phyloP scores from a whole-genome alignment of 345 rosid genomes.

The Atalantia buxifolia region DNA sequence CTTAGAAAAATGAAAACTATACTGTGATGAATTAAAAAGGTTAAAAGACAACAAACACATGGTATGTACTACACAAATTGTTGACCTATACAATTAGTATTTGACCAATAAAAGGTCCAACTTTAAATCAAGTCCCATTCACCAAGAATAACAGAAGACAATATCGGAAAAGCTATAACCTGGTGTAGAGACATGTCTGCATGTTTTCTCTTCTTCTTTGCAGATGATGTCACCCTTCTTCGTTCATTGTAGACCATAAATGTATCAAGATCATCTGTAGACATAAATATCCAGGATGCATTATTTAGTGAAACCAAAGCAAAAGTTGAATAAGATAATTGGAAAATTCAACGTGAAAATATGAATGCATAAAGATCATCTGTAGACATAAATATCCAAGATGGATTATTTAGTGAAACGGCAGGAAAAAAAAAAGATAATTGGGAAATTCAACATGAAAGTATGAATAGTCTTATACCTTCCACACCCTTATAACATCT shows the following conservation, averaged over 20 bases:
- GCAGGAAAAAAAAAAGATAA: background rate
- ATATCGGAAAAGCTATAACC: slow-evolving; percentile 46
- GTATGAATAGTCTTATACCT: slow-evolving; percentile 43
- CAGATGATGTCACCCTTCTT: slow-evolving; percentile 88
- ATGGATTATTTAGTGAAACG: slow-evolving; percentile 7
- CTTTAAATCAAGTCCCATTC: background rate
- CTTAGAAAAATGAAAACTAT: background rate
- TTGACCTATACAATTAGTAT: background rate
- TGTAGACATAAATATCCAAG: slow-evolving; percentile 24
- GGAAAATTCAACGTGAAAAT: background rate
- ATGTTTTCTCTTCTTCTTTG: slow-evolving; percentile 80
- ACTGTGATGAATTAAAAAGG: background rate
- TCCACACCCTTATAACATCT: slow-evolving; percentile 61
- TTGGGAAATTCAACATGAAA: background rate
- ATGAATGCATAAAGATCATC: slow-evolving; percentile 77
- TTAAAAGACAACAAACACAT: background rate
- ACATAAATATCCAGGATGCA: slow-evolving; percentile 13
- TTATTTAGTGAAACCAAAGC: background rate
- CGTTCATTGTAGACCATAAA: slow-evolving; percentile 82
- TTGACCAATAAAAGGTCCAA: background rate
- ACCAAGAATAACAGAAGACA: background rate
- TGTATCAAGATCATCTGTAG: slow-evolving; percentile 69
- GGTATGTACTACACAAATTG: background rate
- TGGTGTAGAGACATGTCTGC: slow-evolving; percentile 68
- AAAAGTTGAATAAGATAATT: slow-evolving; percentile 6